Percentiles rank a stretch among this genome's conserved stretches.
Evolutionary conservation across 2,329 filamentous ascomycete genomes (phyloP).

Genomic region (Lojkania enalia): DNA sequence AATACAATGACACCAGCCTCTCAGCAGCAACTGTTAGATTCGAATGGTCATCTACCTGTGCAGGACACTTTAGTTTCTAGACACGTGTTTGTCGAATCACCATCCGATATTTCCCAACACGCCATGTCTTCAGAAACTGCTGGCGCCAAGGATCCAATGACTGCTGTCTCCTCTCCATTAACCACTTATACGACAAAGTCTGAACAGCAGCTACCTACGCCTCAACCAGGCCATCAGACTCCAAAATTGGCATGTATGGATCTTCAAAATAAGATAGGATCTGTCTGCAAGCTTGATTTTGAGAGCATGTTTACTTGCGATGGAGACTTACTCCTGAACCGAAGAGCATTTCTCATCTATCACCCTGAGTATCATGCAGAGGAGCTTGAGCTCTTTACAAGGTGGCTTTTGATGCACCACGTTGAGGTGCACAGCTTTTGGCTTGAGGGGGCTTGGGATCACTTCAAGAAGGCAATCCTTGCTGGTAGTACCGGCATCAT

Average conservation of each 20-base stretch:
- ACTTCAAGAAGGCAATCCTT: conserved; percentile 24
- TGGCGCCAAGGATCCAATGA: too few species aligned
- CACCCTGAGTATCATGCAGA: conserved; percentile 32
- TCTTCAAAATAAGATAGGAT: conserved; percentile 24
- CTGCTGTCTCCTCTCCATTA: too few species aligned
- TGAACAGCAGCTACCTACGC: background rate
- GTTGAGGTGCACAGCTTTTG: conserved; percentile 31
- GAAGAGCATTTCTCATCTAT: conserved; percentile 32
- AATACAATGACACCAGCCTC: too few species aligned
- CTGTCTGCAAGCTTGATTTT: conserved; percentile 24
- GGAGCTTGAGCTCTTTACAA: conserved; percentile 34
- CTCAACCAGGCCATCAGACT: background rate
- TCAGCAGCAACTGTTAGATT: too few species aligned
- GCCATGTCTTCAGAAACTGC: too few species aligned
- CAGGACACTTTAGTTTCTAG: too few species aligned
- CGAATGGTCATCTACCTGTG: too few species aligned
- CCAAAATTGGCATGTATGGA: background rate
- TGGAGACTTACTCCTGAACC: conserved; percentile 17
- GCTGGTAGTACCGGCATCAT: conserved; percentile 31
- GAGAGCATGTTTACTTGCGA: conserved; percentile 27
- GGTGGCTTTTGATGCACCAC: conserved; percentile 37
- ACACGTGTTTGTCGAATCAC: too few species aligned
- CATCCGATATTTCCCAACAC: too few species aligned
- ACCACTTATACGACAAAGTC: too few species aligned
- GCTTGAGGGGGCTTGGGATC: conserved; percentile 30